Evolutionary conservation across 2,329 filamentous ascomycete genomes (phyloP).

Genomic region (Pleochaeta shiraiana): DNA sequence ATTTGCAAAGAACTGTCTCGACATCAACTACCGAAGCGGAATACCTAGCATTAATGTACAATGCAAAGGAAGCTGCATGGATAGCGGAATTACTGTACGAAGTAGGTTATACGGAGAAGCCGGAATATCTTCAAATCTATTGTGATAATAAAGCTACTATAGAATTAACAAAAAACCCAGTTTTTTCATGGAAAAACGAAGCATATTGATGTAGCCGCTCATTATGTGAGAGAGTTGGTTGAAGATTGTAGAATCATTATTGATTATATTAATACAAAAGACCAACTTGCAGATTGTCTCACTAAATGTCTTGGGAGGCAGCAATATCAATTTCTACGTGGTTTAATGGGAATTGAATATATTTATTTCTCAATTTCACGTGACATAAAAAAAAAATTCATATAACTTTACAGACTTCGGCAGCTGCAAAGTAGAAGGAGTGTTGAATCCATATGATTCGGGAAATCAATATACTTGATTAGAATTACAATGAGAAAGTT

Average conservation of each 20-base stretch:
- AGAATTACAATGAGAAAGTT: neutral
- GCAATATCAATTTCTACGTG: no score
- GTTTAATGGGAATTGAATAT: no score
- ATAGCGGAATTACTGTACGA: neutral
- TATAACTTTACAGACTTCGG: no score
- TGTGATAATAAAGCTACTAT: slow-evolving; percentile 2
- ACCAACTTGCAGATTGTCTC: no score
- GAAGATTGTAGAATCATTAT: neutral
- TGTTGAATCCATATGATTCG: neutral
- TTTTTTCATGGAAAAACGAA: neutral
- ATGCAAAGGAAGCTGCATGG: neutral
- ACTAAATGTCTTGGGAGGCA: no score
- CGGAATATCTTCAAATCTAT: neutral
- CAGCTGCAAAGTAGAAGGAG: no score
- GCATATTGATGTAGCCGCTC: neutral
- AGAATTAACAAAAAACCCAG: neutral
- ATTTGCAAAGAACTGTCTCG: neutral
- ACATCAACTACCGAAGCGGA: slow-evolving; percentile 1
- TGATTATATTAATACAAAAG: no score
- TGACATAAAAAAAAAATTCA: no score
- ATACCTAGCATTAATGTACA: neutral
- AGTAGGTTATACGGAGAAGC: neutral
- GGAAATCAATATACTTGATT: neutral
- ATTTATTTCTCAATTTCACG: no score
- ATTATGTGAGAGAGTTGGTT: no score